phyloP scores from a whole-genome alignment of 768 basidiomycete genomes.

The Mrakia hoshinonis region DNA sequence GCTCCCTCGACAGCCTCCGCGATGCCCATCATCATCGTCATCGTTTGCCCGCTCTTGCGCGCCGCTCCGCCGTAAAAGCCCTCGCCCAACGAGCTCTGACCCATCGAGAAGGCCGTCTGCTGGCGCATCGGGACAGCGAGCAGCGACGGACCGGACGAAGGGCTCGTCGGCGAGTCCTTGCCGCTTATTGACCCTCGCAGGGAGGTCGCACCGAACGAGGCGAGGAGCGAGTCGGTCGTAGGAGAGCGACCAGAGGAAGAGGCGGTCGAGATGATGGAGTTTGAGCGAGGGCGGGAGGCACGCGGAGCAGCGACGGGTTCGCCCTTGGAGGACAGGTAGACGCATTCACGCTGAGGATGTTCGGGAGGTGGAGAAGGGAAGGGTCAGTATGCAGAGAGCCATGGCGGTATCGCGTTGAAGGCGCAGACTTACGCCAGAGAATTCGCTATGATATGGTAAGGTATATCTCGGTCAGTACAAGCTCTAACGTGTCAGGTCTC shows the following conservation, averaged over 20 bases:
- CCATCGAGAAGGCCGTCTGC: slow-evolving; percentile 17
- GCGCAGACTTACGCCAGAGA: slow-evolving; percentile 18
- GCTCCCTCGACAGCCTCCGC: not conserved
- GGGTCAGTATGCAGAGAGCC: not conserved
- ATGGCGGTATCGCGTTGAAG: too few species aligned
- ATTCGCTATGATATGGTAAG: slow-evolving; percentile 9
- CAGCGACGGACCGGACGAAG: not conserved
- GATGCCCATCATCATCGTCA: not conserved
- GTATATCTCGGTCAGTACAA: too few species aligned
- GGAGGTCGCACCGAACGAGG: slow-evolving; percentile 5
- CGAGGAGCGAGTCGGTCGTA: not conserved
- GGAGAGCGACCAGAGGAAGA: slow-evolving; percentile 1
- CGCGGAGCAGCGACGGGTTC: slow-evolving; percentile 8
- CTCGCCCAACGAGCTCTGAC: not conserved
- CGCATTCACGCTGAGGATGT: slow-evolving; percentile 21
- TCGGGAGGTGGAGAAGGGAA: not conserved
- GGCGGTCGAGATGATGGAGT: slow-evolving; percentile 1
- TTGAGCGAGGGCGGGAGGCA: slow-evolving; percentile 10
- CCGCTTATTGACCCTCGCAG: not conserved
- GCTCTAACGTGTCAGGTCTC: too few species aligned
- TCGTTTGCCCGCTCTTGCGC: not conserved
- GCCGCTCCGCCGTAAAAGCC: slow-evolving; percentile 11
- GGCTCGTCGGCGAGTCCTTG: not conserved
- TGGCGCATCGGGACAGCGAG: not conserved
- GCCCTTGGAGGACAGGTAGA: slow-evolving; percentile 18